A percentile compares a stretch with the other conserved stretches of the same genome.
Evolutionary conservation across 768 basidiomycete genomes (phyloP).

Genomic region (Xanthoconium stramineum): DNA sequence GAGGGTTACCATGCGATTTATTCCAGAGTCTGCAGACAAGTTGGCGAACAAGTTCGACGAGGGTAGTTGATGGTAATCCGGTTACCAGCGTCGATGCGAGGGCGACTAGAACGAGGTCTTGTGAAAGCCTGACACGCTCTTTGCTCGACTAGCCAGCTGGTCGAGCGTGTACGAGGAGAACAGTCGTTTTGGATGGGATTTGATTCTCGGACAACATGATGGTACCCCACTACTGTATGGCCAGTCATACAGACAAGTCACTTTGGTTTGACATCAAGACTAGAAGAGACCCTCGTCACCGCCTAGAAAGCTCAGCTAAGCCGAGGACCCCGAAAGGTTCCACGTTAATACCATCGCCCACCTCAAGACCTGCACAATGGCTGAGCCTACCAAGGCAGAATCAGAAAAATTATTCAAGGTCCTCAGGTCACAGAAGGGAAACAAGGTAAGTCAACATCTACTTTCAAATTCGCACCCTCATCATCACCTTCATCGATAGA

Average conservation of each 20-base stretch:
- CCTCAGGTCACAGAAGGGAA: constrained; percentile 80
- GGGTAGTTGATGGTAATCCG: constrained; percentile 24
- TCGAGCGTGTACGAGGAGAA: constrained; percentile 6
- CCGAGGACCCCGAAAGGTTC: constrained; percentile 16
- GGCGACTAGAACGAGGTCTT: constrained; percentile 27
- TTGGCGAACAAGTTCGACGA: constrained; percentile 24
- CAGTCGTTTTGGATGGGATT: constrained; percentile 5
- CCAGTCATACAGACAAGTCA: too few species aligned
- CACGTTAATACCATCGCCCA: constrained; percentile 16
- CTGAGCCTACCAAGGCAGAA: constrained; percentile 80
- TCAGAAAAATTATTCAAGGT: constrained; percentile 84
- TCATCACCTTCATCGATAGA: constrained; percentile 44
- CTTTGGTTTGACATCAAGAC: too few species aligned
- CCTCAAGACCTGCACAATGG: constrained; percentile 39
- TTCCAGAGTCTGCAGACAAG: constrained; percentile 29
- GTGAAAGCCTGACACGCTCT: constrained; percentile 3
- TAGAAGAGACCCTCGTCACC: constrained; percentile 16
- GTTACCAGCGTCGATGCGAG: constrained; percentile 21
- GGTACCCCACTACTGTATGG: too few species aligned
- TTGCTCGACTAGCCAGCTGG: not conserved
- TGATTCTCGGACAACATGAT: constrained; percentile 12
- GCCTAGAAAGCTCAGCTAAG: not conserved
- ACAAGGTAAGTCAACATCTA: constrained; percentile 54
- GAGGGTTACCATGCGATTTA: constrained; percentile 4
- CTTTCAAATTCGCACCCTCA: constrained; percentile 1